Conservation (phyloP, 768 basidiomycete genomes). For the Tricholomella constricta region DNA sequence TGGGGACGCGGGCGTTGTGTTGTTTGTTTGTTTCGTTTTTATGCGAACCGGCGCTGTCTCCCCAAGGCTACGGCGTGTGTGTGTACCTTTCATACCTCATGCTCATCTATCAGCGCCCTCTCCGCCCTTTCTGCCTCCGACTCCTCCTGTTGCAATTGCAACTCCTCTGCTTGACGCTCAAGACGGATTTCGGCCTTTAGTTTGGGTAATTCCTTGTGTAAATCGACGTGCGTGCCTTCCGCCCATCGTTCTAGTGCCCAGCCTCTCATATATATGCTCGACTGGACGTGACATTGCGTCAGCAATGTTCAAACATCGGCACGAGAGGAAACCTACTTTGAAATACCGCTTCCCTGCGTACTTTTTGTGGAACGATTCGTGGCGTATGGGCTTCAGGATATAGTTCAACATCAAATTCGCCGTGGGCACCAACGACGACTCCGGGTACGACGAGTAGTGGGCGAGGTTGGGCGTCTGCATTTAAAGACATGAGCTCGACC, state of each 20-base stretch:
- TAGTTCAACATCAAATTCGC: conserved; percentile 95
- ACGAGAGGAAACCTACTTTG: conserved; percentile 55
- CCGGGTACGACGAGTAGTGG: conserved; percentile 92
- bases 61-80: neutral
- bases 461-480: conserved; percentile 77
- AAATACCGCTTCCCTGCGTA: conserved; percentile 88
- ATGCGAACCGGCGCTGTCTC: conserved; percentile 1
- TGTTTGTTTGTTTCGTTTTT: neutral
- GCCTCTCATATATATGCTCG: conserved; percentile 77
- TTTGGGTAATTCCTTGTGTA: conserved; percentile 58
- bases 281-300: conserved; percentile 41
- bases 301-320: neutral
- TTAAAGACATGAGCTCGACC: neutral
- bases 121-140: conserved; percentile 7
- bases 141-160: conserved; percentile 18
- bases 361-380: conserved; percentile 91
- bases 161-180: conserved; percentile 35
- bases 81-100: conserved; percentile 8
- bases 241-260: conserved; percentile 85
- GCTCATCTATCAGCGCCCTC: conserved; percentile 11
- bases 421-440: conserved; percentile 80
- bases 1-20: neutral
- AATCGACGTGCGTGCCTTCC: conserved; percentile 59
- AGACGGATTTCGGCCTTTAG: conserved; percentile 59
- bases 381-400: conserved; percentile 74